Percentiles rank a stretch among this genome's conserved stretches.
Evolutionary conservation across 1,284 basidiomycete genomes (phyloP).

Genomic region (Athelia psychrophila): DNA sequence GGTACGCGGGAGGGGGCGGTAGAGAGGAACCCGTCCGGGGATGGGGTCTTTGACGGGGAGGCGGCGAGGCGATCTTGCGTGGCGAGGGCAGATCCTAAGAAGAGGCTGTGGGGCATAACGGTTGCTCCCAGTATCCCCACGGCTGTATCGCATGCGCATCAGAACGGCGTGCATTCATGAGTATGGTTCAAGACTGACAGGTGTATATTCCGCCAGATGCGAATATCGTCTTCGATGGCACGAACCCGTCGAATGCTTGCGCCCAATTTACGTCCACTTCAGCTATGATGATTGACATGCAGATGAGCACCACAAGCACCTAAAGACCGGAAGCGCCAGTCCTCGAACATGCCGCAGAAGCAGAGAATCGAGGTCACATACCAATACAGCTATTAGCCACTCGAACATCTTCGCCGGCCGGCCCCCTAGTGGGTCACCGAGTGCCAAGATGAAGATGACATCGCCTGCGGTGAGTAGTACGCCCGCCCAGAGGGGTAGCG

Average conservation of each 20-base stretch:
- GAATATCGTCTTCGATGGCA: slow-evolving; percentile 74
- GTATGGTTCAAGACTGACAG: slow-evolving; percentile 32
- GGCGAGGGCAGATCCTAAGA: slow-evolving; percentile 73
- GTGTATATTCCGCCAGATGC: slow-evolving; percentile 69
- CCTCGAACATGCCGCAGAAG: too few relatives aligned
- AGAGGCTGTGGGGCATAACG: slow-evolving; percentile 76
- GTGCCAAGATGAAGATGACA: slow-evolving; percentile 72
- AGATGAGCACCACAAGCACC: slow-evolving; percentile 80
- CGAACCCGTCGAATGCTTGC: slow-evolving; percentile 79
- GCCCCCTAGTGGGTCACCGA: slow-evolving; percentile 58
- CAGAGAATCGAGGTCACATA: too few relatives aligned
- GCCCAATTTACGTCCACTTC: slow-evolving; percentile 78
- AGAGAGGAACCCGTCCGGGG: slow-evolving; percentile 2
- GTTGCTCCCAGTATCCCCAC: slow-evolving; percentile 70
- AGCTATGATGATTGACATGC: slow-evolving; percentile 80
- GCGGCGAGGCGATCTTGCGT: slow-evolving; percentile 58
- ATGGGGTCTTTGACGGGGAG: too few relatives aligned
- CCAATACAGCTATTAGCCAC: slow-evolving; percentile 75
- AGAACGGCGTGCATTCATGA: slow-evolving; percentile 1
- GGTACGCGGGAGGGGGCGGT: background rate
- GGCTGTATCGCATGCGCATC: slow-evolving; percentile 31
- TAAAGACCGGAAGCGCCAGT: too few relatives aligned
- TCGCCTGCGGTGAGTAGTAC: slow-evolving; percentile 85
- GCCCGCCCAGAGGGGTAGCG: slow-evolving; percentile 75
- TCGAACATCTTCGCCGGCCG: slow-evolving; percentile 75